Evolutionary conservation across 2,329 filamentous ascomycete genomes (phyloP).

Genomic region (Bipolaris bicolor): DNA sequence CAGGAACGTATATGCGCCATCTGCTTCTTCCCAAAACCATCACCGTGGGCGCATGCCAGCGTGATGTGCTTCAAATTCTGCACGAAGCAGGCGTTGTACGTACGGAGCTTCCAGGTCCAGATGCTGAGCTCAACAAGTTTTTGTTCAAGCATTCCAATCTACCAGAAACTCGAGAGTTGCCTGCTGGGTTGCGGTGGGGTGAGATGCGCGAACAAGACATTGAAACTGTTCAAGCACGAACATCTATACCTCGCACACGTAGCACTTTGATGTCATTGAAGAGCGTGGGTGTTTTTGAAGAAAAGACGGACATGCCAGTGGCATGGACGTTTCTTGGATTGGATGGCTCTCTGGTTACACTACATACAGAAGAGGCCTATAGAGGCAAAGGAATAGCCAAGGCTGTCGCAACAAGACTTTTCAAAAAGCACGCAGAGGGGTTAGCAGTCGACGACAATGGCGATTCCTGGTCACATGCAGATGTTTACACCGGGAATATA

Average conservation of each 20-base stretch:
- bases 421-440: slow-evolving; percentile 53
- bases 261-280: slow-evolving; percentile 51
- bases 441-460: slow-evolving; percentile 43
- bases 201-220: slow-evolving; percentile 60
- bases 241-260: slow-evolving; percentile 61
- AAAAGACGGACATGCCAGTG: slow-evolving; percentile 57
- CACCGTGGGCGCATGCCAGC: slow-evolving; percentile 54
- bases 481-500: slow-evolving; percentile 67
- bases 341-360: slow-evolving; percentile 66
- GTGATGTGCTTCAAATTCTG: slow-evolving; percentile 32
- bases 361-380: slow-evolving; percentile 66
- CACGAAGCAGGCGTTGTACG: slow-evolving; percentile 31
- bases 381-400: slow-evolving; percentile 69
- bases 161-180: slow-evolving; percentile 50
- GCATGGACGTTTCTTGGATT: slow-evolving; percentile 70
- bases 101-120: slow-evolving; percentile 38
- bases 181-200: slow-evolving; percentile 63
- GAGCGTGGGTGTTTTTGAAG: slow-evolving; percentile 51
- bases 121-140: slow-evolving; percentile 60
- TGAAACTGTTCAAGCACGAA: slow-evolving; percentile 56
- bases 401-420: slow-evolving; percentile 63
- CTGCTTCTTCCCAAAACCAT: slow-evolving; percentile 48
- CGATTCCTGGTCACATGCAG: slow-evolving; percentile 65
- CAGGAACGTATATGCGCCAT: slow-evolving; percentile 41
- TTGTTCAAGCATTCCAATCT: slow-evolving; percentile 59